Evolutionary conservation across 345 rosid species (phyloP), one percentile per base, ranked within the genome.

Genomic region (Brassica rapa): DNA sequence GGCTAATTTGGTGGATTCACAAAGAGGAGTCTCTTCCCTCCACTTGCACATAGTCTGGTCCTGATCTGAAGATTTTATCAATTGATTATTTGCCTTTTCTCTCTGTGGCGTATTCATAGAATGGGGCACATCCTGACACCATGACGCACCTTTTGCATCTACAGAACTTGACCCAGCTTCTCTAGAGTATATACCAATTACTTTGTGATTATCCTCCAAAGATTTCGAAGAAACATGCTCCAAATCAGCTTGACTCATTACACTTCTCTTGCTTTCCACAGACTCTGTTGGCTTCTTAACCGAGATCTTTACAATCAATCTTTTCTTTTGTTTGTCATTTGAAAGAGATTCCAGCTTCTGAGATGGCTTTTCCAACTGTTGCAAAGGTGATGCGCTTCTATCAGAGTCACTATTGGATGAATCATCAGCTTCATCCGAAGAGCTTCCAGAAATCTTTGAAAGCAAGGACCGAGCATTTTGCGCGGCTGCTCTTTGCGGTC

Each of bases 401-500:
- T 86, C 88, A 68, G 84, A 77, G 70, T 87, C 93, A 72, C 88
- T 84, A 81, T 80, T 87, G 64, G 92, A 95, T 74, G 86, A 85
- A 74, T 89, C 87, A 66, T 87, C 88, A 66, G 88, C 89, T 56
- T 76, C 96, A 73, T 86, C 97, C 3, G 91, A 81, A 71, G 93
- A 87, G 76, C 93, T 82, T 84, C 91, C 99, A 63, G 88, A 89
- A 73, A 91, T 87, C 82, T 87, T 90, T 78, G 96, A 89, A 73
- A 95, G 88, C 89, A 91, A 84, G 76, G 83, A 87, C 80, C 88
- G 88, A 62, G 99, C 99, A 84, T 91, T 90, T 68, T 89, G 91
- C 65, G 98, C 99, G 12, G 99, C 98, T 74, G 87, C 87, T 84
- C 99, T 87, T 83, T 89, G 96, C 67, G 99, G 98, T 76, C 99